phyloP scores from a whole-genome alignment of 2,329 filamentous ascomycete genomes.

The Alternaria consortialis region DNA sequence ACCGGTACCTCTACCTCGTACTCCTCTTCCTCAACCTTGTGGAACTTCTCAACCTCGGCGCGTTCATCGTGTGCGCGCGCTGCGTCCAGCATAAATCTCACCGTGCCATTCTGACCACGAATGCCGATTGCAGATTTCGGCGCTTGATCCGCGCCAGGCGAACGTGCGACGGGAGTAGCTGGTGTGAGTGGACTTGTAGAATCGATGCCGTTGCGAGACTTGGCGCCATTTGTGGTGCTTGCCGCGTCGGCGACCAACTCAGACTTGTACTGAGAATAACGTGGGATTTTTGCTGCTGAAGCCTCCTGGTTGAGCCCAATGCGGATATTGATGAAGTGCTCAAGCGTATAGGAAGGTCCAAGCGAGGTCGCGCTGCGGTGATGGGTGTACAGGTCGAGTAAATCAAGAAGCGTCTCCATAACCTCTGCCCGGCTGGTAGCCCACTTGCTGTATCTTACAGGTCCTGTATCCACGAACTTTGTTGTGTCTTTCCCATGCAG shows the following conservation, averaged over 20 bases:
- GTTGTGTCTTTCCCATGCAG: constrained; percentile 67
- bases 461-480: constrained; percentile 55
- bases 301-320: constrained; percentile 87
- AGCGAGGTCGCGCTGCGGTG: constrained; percentile 78
- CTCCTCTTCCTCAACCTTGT: constrained; percentile 78
- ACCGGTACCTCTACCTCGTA: constrained; percentile 73
- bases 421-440: constrained; percentile 56
- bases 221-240: constrained; percentile 32
- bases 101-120: constrained; percentile 72
- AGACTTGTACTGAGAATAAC: constrained; percentile 63
- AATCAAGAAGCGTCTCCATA: constrained; percentile 82
- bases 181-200: constrained; percentile 49
- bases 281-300: constrained; percentile 67
- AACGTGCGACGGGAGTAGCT: constrained; percentile 58
- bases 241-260: constrained; percentile 35
- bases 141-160: constrained; percentile 46
- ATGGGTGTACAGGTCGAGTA: constrained; percentile 92
- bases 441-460: constrained; percentile 58
- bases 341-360: constrained; percentile 74
- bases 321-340: constrained; percentile 84
- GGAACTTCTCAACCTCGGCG: constrained; percentile 71
- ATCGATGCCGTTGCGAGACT: constrained; percentile 48
- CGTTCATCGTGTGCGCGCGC: constrained; percentile 78
- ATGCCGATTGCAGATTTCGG: constrained; percentile 46
- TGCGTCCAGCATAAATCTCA: constrained; percentile 88